Percentiles rank a stretch among this genome's conserved stretches.
phyloP scores from a whole-genome alignment of 352 stramenopile genomes.

The Phytophthora sp. region DNA sequence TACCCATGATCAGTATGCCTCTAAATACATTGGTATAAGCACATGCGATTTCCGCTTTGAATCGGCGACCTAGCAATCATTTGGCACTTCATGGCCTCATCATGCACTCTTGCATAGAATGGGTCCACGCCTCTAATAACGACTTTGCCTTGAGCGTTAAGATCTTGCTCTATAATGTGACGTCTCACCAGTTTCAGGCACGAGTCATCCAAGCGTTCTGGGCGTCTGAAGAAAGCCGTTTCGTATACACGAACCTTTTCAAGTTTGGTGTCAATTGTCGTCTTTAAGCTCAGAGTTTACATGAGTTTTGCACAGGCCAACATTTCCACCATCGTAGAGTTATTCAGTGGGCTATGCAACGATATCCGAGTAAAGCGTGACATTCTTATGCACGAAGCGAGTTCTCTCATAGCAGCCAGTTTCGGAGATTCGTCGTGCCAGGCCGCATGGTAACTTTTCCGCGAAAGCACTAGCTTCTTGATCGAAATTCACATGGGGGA shows the following conservation, averaged over 20 bases:
- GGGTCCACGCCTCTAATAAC: no score
- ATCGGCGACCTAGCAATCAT: slow-evolving; percentile 1
- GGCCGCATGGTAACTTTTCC: background rate
- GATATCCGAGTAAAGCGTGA: no score
- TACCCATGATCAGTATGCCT: slow-evolving; percentile 2
- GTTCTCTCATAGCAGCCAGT: background rate
- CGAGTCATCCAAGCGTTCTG: slow-evolving; percentile 11
- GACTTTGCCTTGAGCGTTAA: no score
- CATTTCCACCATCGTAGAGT: slow-evolving; percentile 5
- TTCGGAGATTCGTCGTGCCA: background rate
- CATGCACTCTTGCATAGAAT: no score
- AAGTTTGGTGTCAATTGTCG: background rate
- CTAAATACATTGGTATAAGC: background rate
- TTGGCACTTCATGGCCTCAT: no score
- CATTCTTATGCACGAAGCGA: background rate
- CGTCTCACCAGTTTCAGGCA: no score
- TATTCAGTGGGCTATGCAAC: slow-evolving; percentile 4
- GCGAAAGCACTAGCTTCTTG: background rate
- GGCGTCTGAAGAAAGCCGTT: slow-evolving; percentile 4
- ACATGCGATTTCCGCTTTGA: background rate
- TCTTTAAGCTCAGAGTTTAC: background rate
- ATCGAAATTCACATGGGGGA: background rate
- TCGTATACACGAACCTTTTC: background rate
- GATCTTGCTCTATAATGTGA: no score
- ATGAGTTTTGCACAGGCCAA: slow-evolving; percentile 5